Base-by-base conservation (phyloP, 179 eudicot genomes). In the Spergularia azorica region DNA sequence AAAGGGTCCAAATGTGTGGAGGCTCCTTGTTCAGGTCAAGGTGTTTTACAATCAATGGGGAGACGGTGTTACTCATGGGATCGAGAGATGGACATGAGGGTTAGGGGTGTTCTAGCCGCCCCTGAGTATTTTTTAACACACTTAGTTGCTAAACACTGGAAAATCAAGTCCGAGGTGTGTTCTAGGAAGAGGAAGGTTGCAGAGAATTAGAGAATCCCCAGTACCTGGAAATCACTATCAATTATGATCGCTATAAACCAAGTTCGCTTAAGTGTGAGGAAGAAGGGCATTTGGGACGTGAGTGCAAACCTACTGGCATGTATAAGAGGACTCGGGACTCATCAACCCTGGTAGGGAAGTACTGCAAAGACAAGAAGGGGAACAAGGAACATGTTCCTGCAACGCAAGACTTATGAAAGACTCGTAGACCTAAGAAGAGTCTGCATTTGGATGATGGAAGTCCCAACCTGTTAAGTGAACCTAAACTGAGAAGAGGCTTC, bases 211-310 rank as follows among this genome's bases (percentile, higher is more conserved):
- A 36, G 39, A 36, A 36, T 21, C 32, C 2, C 2, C 2, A 26
- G 32, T 26, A 26, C 39, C 39, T 36, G 39, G 39, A 36, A 36
- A 36, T 3, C 39, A 36, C 39, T 36, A 36, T 36, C 39, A 36
- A 36, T 36, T 36, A 36, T 36, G 39, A 36, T 36, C 39, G 32
- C 32, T 26, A 26, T 26, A 26, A 26, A 26, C 1, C 32, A 26
- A 26, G 32, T 26, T 26, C 32, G 5, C 39, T 75, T 77, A 88
- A 76, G 71, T 94, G 98, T 76, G 94, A 92, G 9, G 85, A 82
- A 77, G 90, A 57, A 68, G 97, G 96, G 32, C 97, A 94, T 82
- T 89, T 90, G 79, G 92, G 89, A 12, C 94, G 98, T 71, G 94
- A 90, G 81, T 94, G 98, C 82, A 70, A 87, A 16, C 86, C 72